Base-by-base conservation (phyloP, 345 rosid genomes). In the Pistacia integerrima region DNA sequence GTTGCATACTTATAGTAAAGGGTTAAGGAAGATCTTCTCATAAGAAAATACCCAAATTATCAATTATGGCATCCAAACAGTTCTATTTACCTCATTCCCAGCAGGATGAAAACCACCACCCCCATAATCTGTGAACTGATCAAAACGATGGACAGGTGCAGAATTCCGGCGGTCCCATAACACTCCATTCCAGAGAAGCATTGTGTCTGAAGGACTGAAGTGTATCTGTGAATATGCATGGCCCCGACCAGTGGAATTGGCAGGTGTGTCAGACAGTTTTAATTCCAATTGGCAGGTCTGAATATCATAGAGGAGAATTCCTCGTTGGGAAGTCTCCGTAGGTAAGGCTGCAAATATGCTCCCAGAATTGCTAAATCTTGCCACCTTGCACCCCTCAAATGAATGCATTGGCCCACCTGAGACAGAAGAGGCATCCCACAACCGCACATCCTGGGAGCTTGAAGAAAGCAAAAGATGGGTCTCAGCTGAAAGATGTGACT, bases 21-120 rank as follows among this genome's bases (percentile, higher is more conserved):
- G 0, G 41, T 4, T 4, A 38, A 38, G 41, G 41, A 38, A 51
- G 20, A 64, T 35, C n/a, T 20, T 64, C 62, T 11, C 12, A 51
- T n/a, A 49, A 28, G 44, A 73, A 60, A 25, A 46, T 46, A 18
- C 59, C 11, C 36, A 20, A 33, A n/a, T 18, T 7, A 49, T 18
- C 11, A 67, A 14, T 44, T 4, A 22, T n/a, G 11, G 22, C 11
- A 65, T 72, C 11, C 18, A 30, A 20, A 54, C 38, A 11, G 55
- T 17, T 72, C 36, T n/a, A 38, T 61, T 67, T 92, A 96, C 99
- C 98, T 96, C 99, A 77, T 90, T 93, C 74, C 97, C 91, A 80
- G 98, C 92, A 83, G 99, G 99, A 87, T 93, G 99, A 80, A 91
- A 96, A 51, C 98, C 99, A 67, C 99, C 98, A 12, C 99, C 99